Conservation (phyloP, 78 protist genomes). For the Emiliania huxleyi region DNA sequence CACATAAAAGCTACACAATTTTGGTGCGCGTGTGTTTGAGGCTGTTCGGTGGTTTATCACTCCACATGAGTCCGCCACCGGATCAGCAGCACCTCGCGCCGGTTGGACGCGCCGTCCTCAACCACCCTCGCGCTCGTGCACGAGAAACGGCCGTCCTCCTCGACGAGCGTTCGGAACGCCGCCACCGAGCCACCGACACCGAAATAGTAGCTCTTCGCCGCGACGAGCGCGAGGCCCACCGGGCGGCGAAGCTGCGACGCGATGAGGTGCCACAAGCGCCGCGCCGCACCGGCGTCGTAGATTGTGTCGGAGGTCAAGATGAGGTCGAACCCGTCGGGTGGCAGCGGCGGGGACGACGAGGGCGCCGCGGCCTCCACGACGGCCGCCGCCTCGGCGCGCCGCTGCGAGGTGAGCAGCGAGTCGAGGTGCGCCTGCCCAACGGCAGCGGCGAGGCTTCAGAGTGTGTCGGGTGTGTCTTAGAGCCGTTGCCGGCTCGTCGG, state of each 20-base stretch:
- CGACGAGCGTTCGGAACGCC: not conserved
- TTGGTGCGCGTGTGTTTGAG: no score
- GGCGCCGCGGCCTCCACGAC: no score
- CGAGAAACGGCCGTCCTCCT: not conserved
- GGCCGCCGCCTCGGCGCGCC: no score
- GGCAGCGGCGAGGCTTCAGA: no score
- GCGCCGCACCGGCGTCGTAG: not conserved
- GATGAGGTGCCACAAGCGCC: not conserved
- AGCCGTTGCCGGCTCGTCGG: not conserved
- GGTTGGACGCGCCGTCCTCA: not conserved
- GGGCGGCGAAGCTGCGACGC: not conserved
- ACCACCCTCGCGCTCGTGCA: not conserved
- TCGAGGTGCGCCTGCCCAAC: no score
- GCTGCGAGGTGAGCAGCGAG: no score
- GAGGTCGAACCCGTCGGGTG: not conserved
- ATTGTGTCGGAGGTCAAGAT: not conserved
- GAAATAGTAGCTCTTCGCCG: not conserved
- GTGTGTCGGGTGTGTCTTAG: no score
- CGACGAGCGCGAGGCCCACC: not conserved
- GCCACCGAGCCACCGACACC: slow-evolving; percentile 5
- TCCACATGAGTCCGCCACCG: not conserved
- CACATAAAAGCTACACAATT: no score
- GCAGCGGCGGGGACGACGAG: no score
- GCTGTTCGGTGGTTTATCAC: no score
- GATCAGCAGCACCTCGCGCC: not conserved